Percentiles rank a stretch among this genome's conserved stretches.
Evolutionary conservation across 805 yeast species (phyloP).

Genomic region (Huiozyma sinensis): DNA sequence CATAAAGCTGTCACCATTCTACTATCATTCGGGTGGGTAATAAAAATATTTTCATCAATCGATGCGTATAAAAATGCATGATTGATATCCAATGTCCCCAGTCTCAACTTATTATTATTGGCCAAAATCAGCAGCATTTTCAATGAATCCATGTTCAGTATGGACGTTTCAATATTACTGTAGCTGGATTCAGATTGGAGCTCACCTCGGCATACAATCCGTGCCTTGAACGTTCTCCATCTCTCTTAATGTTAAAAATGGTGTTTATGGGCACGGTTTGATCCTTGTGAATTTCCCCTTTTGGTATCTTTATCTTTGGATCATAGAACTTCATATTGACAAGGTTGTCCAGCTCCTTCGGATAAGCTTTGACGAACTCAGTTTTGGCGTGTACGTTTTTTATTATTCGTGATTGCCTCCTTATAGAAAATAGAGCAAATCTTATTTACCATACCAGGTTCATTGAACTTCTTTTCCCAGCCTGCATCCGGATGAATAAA

Average conservation of each 20-base stretch:
- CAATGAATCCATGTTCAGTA: background rate
- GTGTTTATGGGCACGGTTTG: background rate
- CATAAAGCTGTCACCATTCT: background rate
- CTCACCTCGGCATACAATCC: constrained; percentile 5
- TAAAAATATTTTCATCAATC: background rate
- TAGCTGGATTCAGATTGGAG: constrained; percentile 1
- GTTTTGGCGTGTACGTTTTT: background rate
- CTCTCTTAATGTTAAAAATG: constrained; percentile 4
- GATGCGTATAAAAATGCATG: constrained; percentile 2
- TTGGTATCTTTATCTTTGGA: background rate
- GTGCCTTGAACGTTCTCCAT: constrained; percentile 3
- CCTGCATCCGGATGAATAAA: background rate
- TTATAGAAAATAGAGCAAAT: constrained; percentile 2
- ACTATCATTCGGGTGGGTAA: background rate
- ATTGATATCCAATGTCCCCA: constrained; percentile 1
- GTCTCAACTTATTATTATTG: background rate
- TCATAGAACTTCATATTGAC: constrained; percentile 1
- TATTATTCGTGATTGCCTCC: constrained; percentile 5
- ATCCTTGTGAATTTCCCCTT: background rate
- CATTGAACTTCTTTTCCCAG: background rate
- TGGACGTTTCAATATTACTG: background rate
- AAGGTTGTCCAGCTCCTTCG: constrained; percentile 3
- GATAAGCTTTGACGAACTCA: constrained; percentile 1
- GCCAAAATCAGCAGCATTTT: constrained; percentile 2
- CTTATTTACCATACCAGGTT: background rate